These are phyloP conservation scores for Talaromyces nanjingensis DNA, from an alignment of 495 filamentous ascomycete genomes.

Conservation along the genomic window DNA sequence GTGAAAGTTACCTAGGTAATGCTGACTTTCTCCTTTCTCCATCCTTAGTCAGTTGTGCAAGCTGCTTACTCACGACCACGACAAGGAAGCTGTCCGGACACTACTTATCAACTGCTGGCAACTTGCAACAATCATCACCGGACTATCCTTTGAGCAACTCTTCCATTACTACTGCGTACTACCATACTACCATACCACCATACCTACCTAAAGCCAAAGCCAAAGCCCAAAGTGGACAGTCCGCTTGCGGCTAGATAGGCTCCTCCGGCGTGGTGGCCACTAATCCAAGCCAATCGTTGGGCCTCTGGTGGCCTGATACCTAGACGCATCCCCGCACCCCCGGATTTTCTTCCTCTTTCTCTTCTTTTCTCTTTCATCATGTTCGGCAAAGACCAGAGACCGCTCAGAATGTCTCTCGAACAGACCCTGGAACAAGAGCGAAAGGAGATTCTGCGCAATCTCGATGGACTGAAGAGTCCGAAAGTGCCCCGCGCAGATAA, in stretches of 20 bases:
- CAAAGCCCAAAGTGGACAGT: neutral
- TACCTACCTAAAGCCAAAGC: too few species aligned
- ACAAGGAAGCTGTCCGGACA: neutral
- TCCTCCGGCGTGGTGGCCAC: neutral
- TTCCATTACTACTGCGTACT: neutral
- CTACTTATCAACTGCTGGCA: neutral
- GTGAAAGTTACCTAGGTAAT: neutral
- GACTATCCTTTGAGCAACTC: neutral
- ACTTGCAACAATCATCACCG: neutral
- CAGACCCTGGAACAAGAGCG: constrained; percentile 67
- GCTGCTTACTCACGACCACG: neutral
- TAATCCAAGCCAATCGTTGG: neutral
- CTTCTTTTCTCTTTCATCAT: constrained; percentile 3
- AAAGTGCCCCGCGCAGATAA: constrained; percentile 7
- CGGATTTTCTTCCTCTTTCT: constrained; percentile 4
- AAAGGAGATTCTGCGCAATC: constrained; percentile 57
- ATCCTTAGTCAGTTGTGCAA: neutral
- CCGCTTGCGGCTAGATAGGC: constrained; percentile 2
- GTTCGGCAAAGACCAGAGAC: constrained; percentile 18
- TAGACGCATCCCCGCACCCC: neutral
- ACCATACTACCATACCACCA: too few species aligned
- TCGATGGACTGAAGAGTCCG: constrained; percentile 34
- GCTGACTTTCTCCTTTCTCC: neutral
- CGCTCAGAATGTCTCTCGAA: constrained; percentile 52
- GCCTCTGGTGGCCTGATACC: neutral